These are phyloP conservation scores for Colletotrichum tanaceti DNA, from an alignment of 2,329 filamentous ascomycete species.

Conservation along the genomic window DNA sequence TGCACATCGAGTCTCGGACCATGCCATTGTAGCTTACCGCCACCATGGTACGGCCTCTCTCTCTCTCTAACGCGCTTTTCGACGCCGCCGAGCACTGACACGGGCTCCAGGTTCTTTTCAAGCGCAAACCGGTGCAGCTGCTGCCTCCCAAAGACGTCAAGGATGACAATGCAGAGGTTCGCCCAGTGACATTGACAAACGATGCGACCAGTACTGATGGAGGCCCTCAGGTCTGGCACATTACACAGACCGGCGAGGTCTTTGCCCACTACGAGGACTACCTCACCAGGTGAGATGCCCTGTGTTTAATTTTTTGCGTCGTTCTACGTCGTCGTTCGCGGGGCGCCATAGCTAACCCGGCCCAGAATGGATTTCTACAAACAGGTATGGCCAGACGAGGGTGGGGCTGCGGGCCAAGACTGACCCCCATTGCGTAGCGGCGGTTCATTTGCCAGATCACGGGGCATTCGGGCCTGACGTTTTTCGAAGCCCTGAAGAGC, in stretches of 20 bases:
- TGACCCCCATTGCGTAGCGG: slow-evolving; percentile 62
- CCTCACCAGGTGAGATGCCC: slow-evolving; percentile 75
- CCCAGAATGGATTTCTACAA: slow-evolving; percentile 91
- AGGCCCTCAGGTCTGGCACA: slow-evolving; percentile 84
- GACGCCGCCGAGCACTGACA: slow-evolving; percentile 39
- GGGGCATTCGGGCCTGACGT: slow-evolving; percentile 89
- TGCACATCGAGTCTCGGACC: slow-evolving; percentile 28
- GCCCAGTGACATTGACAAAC: slow-evolving; percentile 44
- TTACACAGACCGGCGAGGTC: slow-evolving; percentile 88
- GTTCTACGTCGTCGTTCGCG: neutral
- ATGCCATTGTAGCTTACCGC: slow-evolving; percentile 41
- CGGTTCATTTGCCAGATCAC: slow-evolving; percentile 97
- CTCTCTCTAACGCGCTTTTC: neutral
- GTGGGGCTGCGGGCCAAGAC: slow-evolving; percentile 38
- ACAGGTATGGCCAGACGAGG: slow-evolving; percentile 68
- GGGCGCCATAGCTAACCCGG: slow-evolving; percentile 47
- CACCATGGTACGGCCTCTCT: slow-evolving; percentile 50
- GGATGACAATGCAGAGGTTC: slow-evolving; percentile 86
- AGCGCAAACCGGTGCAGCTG: slow-evolving; percentile 93
- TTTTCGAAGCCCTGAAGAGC: slow-evolving; percentile 91
- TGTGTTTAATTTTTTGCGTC: neutral
- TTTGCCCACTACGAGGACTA: slow-evolving; percentile 92
- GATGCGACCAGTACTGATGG: slow-evolving; percentile 37
- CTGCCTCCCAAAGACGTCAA: slow-evolving; percentile 77
- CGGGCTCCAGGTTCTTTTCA: slow-evolving; percentile 83